Evolutionary conservation across 2,329 filamentous ascomycete species (phyloP).

Genomic region (Mollisiaceae sp.): DNA sequence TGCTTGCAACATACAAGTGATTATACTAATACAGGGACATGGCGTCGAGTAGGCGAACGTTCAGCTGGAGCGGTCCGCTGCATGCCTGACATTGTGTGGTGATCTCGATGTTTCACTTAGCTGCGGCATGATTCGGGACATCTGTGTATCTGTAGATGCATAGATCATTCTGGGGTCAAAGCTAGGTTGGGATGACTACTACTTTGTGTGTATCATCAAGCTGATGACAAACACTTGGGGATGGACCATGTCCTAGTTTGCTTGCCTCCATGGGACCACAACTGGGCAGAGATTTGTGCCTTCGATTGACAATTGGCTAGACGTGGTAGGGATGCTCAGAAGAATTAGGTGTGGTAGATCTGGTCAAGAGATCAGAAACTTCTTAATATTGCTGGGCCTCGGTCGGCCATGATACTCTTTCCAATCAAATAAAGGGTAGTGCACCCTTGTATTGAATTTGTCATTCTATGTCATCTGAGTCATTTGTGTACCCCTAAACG

Average conservation of each 20-base stretch:
- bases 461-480: no score
- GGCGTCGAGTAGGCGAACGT: neutral
- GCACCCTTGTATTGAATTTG: neutral
- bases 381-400: neutral
- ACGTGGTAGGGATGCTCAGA: neutral
- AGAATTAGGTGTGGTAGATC: neutral
- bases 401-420: neutral
- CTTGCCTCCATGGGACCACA: no score
- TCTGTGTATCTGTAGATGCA: slow-evolving; percentile 5
- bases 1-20: neutral
- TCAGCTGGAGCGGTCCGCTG: slow-evolving; percentile 5
- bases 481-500: no score
- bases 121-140: neutral
- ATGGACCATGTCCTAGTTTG: neutral
- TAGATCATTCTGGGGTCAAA: neutral
- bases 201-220: neutral
- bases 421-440: neutral
- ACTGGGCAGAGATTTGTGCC: no score
- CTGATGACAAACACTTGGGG: neutral
- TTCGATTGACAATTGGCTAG: neutral
- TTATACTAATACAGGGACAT: neutral
- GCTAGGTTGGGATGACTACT: neutral
- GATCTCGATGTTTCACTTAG: neutral
- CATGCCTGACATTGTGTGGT: neutral
- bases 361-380: neutral